A percentile compares a stretch with the other conserved stretches of the same genome.
Evolutionary conservation across 1,139 yeast species (phyloP).

Genomic region (Candida tropicalis): DNA sequence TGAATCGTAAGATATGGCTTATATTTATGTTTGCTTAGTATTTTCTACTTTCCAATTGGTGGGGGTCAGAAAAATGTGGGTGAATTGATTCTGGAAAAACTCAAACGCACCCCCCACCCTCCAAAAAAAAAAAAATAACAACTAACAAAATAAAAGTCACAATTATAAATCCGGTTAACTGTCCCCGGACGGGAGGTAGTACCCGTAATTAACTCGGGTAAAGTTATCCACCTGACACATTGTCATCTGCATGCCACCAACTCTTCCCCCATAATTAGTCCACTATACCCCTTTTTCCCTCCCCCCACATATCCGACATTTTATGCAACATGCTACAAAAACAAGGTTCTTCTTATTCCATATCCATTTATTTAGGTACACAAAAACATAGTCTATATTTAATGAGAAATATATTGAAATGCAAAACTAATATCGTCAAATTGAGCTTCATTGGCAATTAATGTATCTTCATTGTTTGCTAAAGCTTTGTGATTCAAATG

Average conservation of each 20-base stretch:
- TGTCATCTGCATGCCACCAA: no score
- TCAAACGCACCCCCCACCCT: no score
- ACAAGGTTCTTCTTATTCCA: no score
- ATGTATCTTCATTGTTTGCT: conserved; percentile 68
- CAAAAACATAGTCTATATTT: conserved; percentile 9
- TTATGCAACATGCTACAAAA: background rate
- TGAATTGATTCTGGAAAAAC: no score
- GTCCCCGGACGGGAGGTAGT: background rate
- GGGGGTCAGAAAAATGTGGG: conserved; percentile 1
- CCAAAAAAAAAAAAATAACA: no score
- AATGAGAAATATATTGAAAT: conserved; percentile 90
- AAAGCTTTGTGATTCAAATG: conserved; percentile 72
- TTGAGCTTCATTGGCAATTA: conserved; percentile 71
- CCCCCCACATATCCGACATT: conserved; percentile 1
- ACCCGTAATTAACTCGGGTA: background rate
- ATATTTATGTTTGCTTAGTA: conserved; percentile 4
- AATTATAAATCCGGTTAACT: background rate
- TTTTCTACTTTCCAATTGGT: conserved; percentile 3
- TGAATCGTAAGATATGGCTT: background rate
- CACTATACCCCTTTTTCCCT: background rate
- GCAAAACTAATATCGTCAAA: conserved; percentile 79
- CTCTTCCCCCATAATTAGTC: no score
- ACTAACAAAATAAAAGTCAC: no score
- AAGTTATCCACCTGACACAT: no score
- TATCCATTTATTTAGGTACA: no score